Conservation (phyloP, 768 basidiomycete genomes). For the Phaeotremella fagi region DNA sequence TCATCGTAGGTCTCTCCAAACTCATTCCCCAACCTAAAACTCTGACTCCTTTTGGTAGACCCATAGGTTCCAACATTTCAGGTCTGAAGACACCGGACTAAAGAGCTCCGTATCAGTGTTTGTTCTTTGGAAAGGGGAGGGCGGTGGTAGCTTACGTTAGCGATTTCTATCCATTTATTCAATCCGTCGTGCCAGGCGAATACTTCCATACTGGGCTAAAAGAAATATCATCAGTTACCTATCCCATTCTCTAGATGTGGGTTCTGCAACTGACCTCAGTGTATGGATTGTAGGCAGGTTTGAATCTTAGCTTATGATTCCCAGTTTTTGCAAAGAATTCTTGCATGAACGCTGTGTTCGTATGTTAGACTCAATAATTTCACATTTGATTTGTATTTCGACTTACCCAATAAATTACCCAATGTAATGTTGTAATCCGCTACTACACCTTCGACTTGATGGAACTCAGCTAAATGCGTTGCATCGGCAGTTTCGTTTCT, state of each 20-base stretch:
- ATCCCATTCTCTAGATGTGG: not conserved
- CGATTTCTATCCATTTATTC: constrained; percentile 93
- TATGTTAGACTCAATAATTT: not conserved
- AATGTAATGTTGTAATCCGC: constrained; percentile 88
- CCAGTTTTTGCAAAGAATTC: constrained; percentile 99
- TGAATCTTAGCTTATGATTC: constrained; percentile 87
- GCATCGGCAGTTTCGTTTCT: constrained; percentile 97
- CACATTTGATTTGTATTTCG: not conserved
- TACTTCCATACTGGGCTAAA: constrained; percentile 65
- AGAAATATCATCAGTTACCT: not conserved
- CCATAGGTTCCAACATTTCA: constrained; percentile 99
- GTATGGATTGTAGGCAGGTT: constrained; percentile 97
- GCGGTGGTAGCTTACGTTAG: constrained; percentile 55
- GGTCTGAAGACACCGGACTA: constrained; percentile 98
- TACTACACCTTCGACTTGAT: constrained; percentile 99
- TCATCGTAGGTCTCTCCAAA: constrained; percentile 97
- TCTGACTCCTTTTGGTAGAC: constrained; percentile 90
- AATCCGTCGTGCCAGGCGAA: constrained; percentile 96
- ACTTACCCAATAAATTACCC: constrained; percentile 85
- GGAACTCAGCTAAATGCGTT: constrained; percentile 97
- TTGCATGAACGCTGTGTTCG: constrained; percentile 83
- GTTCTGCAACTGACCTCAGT: constrained; percentile 64
- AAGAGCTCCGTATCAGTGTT: not conserved
- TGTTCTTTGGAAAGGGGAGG: not conserved
- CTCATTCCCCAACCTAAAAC: constrained; percentile 96